Evolutionary conservation across 2,329 filamentous ascomycete genomes (phyloP), one percentile per base, ranked within the genome.

Genomic region (Ascochyta fabae): DNA sequence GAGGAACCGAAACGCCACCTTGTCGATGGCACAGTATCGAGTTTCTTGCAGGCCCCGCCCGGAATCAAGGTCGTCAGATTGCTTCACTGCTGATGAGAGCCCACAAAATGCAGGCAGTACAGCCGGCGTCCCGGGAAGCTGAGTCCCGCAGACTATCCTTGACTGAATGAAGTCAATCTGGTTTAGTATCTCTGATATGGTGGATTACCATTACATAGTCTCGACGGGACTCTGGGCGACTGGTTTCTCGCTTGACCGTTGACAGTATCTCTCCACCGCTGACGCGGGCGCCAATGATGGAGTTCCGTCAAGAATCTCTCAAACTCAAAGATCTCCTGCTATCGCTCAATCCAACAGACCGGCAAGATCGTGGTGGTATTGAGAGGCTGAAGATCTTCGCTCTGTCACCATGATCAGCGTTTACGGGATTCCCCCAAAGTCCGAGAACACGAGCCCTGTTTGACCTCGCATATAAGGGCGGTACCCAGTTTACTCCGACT

Each of bases 11-110:
- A 42, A 34, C 29, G 43, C 53, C 43, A 52, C 53, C 34, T 52
- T n/a, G 23, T 42, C 3, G 23, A 52, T 31, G 43, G 48, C 48
- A 39, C 44, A 57, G 54, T 40, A 48, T 36, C 27, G 45, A 45
- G 35, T 27, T 46, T 43, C 42, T 48, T 64, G 59, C 61, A 64
- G 62, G 60, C 67, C 60, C 66, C 65, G 65, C 65, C 60, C 65
- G 53, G 61, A 60, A 49, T 47, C 53, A 57, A 55, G 55, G 50
- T 50, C 59, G 53, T 60, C 56, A 65, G 48, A 60, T 33, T 59
- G 52, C 51, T 66, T 58, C 38, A 40, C 22, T 56, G 61, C 59
- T 68, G 63, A 62, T 58, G 66, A 62, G 55, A 57, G 59, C 57
- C 59, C 66, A 55, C 52, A 59, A 54, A 56, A 62, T 60, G 63